Evolutionary conservation across 2,329 filamentous ascomycete genomes (phyloP).

Genomic region (Thermothelomyces thermophilus): DNA sequence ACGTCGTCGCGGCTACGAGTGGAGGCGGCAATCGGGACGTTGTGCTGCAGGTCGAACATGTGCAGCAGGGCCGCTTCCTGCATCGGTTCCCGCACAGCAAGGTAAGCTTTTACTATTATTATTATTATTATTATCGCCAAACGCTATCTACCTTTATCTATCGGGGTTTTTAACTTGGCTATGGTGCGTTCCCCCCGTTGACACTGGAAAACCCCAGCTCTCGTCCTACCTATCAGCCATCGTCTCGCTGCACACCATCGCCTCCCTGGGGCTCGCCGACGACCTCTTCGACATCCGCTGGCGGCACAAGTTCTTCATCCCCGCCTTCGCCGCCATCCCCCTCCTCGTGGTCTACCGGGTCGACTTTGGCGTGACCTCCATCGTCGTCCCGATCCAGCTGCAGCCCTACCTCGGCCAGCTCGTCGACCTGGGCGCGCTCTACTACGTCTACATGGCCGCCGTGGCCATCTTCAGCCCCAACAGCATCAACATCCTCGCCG

Average conservation of each 20-base stretch:
- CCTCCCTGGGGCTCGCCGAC: slow-evolving; percentile 87
- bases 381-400: slow-evolving; percentile 82
- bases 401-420: slow-evolving; percentile 79
- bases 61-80: slow-evolving; percentile 76
- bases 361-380: slow-evolving; percentile 93
- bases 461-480: slow-evolving; percentile 97
- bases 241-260: slow-evolving; percentile 83
- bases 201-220: slow-evolving; percentile 56
- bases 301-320: slow-evolving; percentile 98
- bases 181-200: not conserved
- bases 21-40: slow-evolving; percentile 89
- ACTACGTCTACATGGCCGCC: slow-evolving; percentile 96
- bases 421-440: slow-evolving; percentile 72
- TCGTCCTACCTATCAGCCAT: slow-evolving; percentile 93
- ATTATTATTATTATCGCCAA: too few species aligned
- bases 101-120: slow-evolving; percentile 39
- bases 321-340: slow-evolving; percentile 85
- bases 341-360: slow-evolving; percentile 97
- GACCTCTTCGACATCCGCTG: slow-evolving; percentile 97
- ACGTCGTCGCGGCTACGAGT: slow-evolving; percentile 90
- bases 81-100: slow-evolving; percentile 94
- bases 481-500: slow-evolving; percentile 98
- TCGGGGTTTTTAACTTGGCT: not conserved
- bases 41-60: slow-evolving; percentile 63
- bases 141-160: too few species aligned